Base-by-base conservation (phyloP, 2,329 filamentous ascomycete genomes). In the Fusarium sp. region DNA sequence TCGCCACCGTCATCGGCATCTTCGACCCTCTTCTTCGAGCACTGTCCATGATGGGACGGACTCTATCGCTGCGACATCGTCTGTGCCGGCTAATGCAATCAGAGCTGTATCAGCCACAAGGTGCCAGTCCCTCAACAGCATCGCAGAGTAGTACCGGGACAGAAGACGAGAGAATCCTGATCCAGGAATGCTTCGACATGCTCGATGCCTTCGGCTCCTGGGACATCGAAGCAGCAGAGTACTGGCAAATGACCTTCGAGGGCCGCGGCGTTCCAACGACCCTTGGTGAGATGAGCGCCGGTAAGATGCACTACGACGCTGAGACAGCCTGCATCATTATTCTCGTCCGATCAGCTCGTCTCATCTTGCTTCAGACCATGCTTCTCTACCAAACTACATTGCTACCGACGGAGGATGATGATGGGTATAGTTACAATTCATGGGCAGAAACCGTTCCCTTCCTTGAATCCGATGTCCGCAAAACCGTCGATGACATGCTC, bases 301-400 rank as follows among this genome's bases (percentile, higher is more conserved):
- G 59, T 5, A 65, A 43, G 9, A 71, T 54, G 7, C 73, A 75
- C 59, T 81, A 76, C 60, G 80, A 81, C 46, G 68, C 74, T 5
- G 79, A 81, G 52, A 81, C 80, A 13, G 80, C 80, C 0, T 82
- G 80, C 59, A 81, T 74, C 33, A 78, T 81, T 38, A 78, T 81
- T 28, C 59, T 82, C 15, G 64, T 81, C 6, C 75, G 80, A 10
- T 80, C 80, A 2, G 77, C 78, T 10, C 76, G 80, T 3, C 72
- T 82, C 5, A 80, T 81, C 3, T 47, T 82, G 2, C 52, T 81
- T 12, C 59, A 79, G 46, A 79, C 73, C 35, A 75, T 81, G 65
- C 72, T 81, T 12, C 52, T 77, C 9, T 79, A 79, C 49, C 75
- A 77, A 18, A 60, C 54, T 6, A 70, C 54, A 30, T 56, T 76